Percentiles rank a stretch among this genome's conserved stretches.
Conservation (phyloP, 768 basidiomycete genomes). For the Leccinellum albellum region DNA sequence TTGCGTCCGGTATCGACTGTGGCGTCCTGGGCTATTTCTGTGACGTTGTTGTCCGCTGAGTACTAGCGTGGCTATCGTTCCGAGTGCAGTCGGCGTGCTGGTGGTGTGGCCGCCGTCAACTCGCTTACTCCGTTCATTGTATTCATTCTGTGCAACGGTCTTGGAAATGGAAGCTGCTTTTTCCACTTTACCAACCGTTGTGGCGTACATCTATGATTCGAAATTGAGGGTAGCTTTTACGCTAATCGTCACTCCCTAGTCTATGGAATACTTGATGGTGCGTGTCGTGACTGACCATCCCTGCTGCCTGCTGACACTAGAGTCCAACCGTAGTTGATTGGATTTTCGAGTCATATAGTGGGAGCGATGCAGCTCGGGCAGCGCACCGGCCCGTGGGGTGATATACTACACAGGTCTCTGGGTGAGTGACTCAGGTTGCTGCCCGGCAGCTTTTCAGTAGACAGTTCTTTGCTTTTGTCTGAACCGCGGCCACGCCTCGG, state of each 20-base stretch:
- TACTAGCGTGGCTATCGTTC: conserved; percentile 24
- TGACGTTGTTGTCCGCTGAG: conserved; percentile 29
- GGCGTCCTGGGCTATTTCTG: conserved; percentile 25
- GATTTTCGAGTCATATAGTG: no score
- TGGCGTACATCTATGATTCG: conserved; percentile 28
- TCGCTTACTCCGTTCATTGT: conserved; percentile 23
- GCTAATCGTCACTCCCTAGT: conserved; percentile 34
- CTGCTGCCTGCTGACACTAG: no score
- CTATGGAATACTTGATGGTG: conserved; percentile 26
- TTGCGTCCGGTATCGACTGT: conserved; percentile 33
- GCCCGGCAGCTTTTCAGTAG: no score
- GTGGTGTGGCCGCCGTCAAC: conserved; percentile 28
- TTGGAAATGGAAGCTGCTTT: conserved; percentile 33
- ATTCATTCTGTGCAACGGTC: conserved; percentile 27
- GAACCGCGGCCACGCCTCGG: no score
- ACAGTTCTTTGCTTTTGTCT: no score
- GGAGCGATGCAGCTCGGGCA: no score
- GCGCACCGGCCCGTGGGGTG: no score
- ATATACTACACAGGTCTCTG: no score
- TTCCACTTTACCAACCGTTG: conserved; percentile 30
- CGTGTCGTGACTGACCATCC: not conserved
- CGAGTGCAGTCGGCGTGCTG: conserved; percentile 30
- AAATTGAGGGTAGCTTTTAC: conserved; percentile 30
- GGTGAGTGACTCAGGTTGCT: no score
- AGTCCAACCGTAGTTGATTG: no score